Base-by-base conservation (phyloP, 2,329 filamentous ascomycete species). In the Cladosporium velox region DNA sequence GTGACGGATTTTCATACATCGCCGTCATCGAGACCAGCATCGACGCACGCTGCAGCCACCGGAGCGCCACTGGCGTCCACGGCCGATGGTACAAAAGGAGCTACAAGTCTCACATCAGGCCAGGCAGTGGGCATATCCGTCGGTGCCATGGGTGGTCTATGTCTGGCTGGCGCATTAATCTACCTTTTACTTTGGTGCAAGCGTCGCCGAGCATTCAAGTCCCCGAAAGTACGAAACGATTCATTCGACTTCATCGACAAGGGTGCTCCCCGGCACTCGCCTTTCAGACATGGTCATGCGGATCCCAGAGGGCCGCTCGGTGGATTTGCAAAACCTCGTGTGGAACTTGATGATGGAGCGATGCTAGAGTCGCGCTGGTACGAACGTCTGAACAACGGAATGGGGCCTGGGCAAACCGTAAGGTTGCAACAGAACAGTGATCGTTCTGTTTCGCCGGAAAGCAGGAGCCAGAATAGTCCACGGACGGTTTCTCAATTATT, bases 241-340 rank as follows among this genome's bases (percentile, higher is more conserved):
- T 76, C 74, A n/a, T 76, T 75, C 51, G 75, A 77, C 64, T 77
- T 77, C 60, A 66, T 73, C 14, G 75, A 77, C 65, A 70, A 75
- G 35, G 71, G 68, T 11, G 72, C 75, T 24, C 68, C 73, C 10
- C 69, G 69, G 1, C 69, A 71, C 44, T 70, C 72, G 28, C 69
- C 68, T 10, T 71, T 70, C 58, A 68, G 67, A 24, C 59, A 69
- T 49, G 66, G 62, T 26, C 34, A 65, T 57, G 55, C 63, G 14
- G 67, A 71, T 62, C 54, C 68, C 7, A 52, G 66, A 58, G 69
- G 65, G 12, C 70, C 66, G 30, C 51, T 65, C 8, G 64, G 65
- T 47, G 67, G 64, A 1, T 67, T 67, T 34, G 35, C 59, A 4
- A 54, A 62, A 24, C 54, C 67, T 24, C 24, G 60, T 41, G 58